phyloP scores from a whole-genome alignment of 805 yeast genomes.

The Metschnikowia shivogae region DNA sequence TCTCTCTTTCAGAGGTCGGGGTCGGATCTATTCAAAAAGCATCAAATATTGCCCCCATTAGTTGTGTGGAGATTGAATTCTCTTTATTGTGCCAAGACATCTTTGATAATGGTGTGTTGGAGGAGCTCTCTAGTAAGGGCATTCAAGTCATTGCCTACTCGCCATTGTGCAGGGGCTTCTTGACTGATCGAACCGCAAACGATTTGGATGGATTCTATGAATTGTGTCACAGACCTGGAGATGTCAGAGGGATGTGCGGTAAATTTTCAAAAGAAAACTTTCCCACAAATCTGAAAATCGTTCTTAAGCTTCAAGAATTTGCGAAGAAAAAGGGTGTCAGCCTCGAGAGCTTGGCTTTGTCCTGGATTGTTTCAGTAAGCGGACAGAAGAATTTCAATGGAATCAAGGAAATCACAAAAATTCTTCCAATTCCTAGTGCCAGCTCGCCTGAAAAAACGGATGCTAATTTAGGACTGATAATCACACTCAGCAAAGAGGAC shows the following conservation, averaged over 20 bases:
- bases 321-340: conserved; percentile 48
- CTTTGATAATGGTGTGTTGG: conserved; percentile 58
- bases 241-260: conserved; percentile 48
- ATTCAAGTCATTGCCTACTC: conserved; percentile 78
- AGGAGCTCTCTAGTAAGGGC: conserved; percentile 49
- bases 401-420: conserved; percentile 41
- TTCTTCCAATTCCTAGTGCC: conserved; percentile 81
- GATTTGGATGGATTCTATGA: conserved; percentile 25
- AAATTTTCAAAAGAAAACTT: conserved; percentile 58
- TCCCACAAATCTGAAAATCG: conserved; percentile 47
- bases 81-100: conserved; percentile 68
- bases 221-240: conserved; percentile 49
- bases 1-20: conserved; percentile 71
- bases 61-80: conserved; percentile 74
- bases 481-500: conserved; percentile 53
- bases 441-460: conserved; percentile 55
- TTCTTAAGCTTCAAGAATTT: conserved; percentile 45
- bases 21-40: conserved; percentile 61
- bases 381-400: conserved; percentile 53
- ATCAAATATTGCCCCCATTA: conserved; percentile 49
- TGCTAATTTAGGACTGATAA: conserved; percentile 49
- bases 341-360: conserved; percentile 50
- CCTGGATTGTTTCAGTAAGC: conserved; percentile 55
- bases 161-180: conserved; percentile 75
- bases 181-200: conserved; percentile 58